Conservation (phyloP, 345 rosid species). For the Syzygium jambos region DNA sequence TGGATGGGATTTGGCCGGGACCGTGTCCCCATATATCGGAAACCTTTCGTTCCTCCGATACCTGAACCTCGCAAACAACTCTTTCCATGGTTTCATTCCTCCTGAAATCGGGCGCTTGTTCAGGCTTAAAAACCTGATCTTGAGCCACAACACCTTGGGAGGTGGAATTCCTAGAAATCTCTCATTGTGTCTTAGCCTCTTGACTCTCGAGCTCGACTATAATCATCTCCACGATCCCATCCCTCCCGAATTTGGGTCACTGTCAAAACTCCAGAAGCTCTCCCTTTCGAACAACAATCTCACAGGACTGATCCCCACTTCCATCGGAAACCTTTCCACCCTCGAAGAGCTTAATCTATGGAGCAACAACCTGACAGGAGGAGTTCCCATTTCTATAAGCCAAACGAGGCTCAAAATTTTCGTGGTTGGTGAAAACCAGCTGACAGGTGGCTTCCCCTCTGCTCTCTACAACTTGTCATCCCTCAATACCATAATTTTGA, state of each 20-base stretch:
- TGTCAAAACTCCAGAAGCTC: not conserved
- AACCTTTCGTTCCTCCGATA: not conserved
- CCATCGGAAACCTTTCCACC: not conserved
- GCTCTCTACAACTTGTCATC: conserved; percentile 11
- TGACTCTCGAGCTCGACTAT: not conserved
- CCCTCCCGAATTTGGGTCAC: not conserved
- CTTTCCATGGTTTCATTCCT: not conserved
- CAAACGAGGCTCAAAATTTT: not conserved
- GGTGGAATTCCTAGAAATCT: not conserved
- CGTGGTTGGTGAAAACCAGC: not conserved
- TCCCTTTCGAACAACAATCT: not conserved
- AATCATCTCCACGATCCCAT: not conserved
- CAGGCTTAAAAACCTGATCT: not conserved
- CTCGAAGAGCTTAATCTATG: not conserved
- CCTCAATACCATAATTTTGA: not conserved
- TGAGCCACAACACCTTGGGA: not conserved
- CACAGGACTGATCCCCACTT: not conserved
- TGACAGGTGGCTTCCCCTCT: conserved; percentile 4
- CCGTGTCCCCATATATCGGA: not conserved
- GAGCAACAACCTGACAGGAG: not conserved
- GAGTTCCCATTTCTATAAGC: not conserved
- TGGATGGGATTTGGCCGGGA: not conserved
- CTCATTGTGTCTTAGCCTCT: not conserved
- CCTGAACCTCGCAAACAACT: not conserved
- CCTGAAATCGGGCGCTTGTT: not conserved